These are phyloP conservation scores for Prunus dulcis DNA, from an alignment of 306 rosid species.

Conservation along the genomic window DNA sequence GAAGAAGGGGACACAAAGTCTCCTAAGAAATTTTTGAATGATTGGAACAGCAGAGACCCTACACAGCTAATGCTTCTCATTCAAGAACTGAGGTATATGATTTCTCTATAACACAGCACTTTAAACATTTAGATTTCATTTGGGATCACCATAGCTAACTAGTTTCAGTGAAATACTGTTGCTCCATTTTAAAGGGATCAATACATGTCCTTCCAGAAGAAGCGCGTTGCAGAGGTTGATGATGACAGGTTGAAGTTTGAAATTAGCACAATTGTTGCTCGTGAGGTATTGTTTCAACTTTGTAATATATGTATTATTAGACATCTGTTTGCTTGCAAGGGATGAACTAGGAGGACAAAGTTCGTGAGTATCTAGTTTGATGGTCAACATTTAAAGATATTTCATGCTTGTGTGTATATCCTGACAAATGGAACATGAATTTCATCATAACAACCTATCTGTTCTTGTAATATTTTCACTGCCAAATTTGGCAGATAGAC, in stretches of 20 bases:
- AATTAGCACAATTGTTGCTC: constrained; percentile 65
- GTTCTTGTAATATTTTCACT: not conserved
- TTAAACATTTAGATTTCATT: not conserved
- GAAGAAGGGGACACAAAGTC: constrained; percentile 28
- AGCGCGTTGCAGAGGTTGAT: constrained; percentile 67
- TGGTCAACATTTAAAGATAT: not conserved
- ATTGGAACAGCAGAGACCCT: constrained; percentile 78
- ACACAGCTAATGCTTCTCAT: constrained; percentile 58
- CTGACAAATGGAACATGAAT: not conserved
- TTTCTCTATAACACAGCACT: not conserved
- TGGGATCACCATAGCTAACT: not conserved
- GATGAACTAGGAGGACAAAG: not conserved
- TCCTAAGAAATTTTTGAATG: constrained; percentile 34
- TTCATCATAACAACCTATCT: not conserved
- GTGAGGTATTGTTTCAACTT: constrained; percentile 60
- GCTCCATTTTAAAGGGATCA: constrained; percentile 54
- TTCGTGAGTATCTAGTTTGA: not conserved
- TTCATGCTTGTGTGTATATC: not conserved
- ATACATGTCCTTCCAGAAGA: constrained; percentile 57
- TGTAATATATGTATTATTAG: not conserved
- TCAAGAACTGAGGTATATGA: constrained; percentile 61
- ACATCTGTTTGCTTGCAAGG: not conserved
- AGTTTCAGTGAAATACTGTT: constrained; percentile 11
- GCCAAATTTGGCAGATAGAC: not conserved
- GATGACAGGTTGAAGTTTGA: constrained; percentile 92